Conservation (phyloP, 768 basidiomycete genomes). For the Imleria badia region DNA sequence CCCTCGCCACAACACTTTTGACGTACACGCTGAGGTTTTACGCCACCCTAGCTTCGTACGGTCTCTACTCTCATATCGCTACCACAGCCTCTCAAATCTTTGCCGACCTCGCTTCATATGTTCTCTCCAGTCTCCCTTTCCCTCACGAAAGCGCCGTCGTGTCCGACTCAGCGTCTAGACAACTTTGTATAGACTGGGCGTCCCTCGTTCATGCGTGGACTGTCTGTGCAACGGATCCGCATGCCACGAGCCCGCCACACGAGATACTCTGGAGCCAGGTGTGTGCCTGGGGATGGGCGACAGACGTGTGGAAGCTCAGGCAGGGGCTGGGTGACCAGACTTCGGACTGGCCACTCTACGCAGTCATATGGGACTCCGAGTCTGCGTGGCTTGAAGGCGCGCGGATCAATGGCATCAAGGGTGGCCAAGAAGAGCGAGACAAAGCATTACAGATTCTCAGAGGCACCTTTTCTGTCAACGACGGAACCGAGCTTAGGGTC, state of each 20-base stretch:
- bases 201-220: conserved; percentile 70
- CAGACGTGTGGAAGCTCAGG: conserved; percentile 48
- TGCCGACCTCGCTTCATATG: conserved; percentile 46
- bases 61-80: conserved; percentile 69
- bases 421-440: conserved; percentile 63
- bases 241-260: conserved; percentile 81
- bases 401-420: conserved; percentile 64
- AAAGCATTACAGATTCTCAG: conserved; percentile 36
- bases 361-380: conserved; percentile 38
- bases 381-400: conserved; percentile 78
- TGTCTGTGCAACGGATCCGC: conserved; percentile 86
- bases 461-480: conserved; percentile 38
- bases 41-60: conserved; percentile 68
- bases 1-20: conserved; percentile 48
- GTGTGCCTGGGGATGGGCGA: conserved; percentile 72
- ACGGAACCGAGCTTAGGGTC: conserved; percentile 36
- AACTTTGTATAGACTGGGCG: conserved; percentile 52
- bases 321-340: conserved; percentile 33
- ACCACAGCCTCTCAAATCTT: conserved; percentile 60
- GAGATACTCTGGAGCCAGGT: conserved; percentile 91
- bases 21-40: conserved; percentile 63
- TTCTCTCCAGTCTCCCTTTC: conserved; percentile 33
- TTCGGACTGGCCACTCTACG: conserved; percentile 30
- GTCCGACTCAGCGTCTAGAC: neutral
- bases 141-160: conserved; percentile 15